These are phyloP conservation scores for Rostrohypoxylon terebratum DNA, from an alignment of 495 filamentous ascomycete species.

Conservation along the genomic window DNA sequence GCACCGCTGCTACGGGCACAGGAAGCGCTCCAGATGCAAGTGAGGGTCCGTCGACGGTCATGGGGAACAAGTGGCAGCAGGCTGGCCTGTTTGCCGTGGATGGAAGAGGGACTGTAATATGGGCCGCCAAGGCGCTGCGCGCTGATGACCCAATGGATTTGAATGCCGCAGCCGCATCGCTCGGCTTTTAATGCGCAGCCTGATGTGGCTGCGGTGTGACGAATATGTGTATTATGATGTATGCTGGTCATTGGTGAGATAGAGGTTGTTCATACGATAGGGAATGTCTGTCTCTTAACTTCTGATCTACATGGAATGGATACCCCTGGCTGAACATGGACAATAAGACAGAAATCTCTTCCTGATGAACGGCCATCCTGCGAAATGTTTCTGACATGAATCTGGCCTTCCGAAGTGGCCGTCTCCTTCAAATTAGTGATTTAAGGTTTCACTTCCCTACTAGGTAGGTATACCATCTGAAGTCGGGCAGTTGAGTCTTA, in stretches of 20 bases:
- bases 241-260: background rate
- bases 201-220: background rate
- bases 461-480: no score
- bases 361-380: background rate
- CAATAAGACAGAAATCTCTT: background rate
- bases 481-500: no score
- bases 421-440: background rate
- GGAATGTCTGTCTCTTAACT: background rate
- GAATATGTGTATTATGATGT: conserved; percentile 26
- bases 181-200: conserved; percentile 44
- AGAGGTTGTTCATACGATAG: background rate
- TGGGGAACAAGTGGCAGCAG: conserved; percentile 72
- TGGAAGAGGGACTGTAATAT: conserved; percentile 62
- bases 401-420: background rate
- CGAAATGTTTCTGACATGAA: background rate
- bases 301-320: background rate
- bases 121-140: conserved; percentile 59
- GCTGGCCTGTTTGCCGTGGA: conserved; percentile 68
- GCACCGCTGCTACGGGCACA: conserved; percentile 9
- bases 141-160: conserved; percentile 67
- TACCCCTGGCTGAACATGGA: background rate
- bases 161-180: conserved; percentile 56
- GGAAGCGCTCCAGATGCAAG: conserved; percentile 19
- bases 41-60: conserved; percentile 61
- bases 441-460: no score